Evolutionary conservation across 495 filamentous ascomycete species (phyloP), one percentile per base, ranked within the genome.

Genomic region (Penicillium pulvis): DNA sequence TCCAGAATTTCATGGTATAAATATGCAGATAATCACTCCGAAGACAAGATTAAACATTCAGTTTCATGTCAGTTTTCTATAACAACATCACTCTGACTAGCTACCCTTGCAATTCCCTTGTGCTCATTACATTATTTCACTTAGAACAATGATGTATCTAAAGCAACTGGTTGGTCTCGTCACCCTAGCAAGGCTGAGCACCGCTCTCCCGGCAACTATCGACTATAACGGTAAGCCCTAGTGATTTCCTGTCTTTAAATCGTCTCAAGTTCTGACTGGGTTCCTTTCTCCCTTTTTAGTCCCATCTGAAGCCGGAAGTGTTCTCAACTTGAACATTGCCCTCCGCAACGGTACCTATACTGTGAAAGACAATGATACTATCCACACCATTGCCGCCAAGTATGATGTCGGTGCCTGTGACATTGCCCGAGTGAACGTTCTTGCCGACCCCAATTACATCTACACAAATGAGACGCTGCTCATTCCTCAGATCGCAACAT

Each of bases 401-500:
- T 45, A 48, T 51, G 14, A 53, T 31, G 46, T 55, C 24, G 58
- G 58, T 8, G 55, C 53, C 7, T 65, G 62, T 23, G 62, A 65
- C 19, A 50, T 65, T 9, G 58, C 58, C 9, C 58, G 62, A 6
- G 28, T 52, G 9, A 65, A 65, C 33, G 55, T 47, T n/a, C 57
- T 65, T 31, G 44, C 53, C n/a, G 62, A 65, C 24, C 51, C 55
- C 14, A 53, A 56, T 10, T 52, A 55, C 42, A 45, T 61, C 12
- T 57, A 58, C 24, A 43, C 31, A 9, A 48, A 54, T 11, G 56
- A 56, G n/a, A 26, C 55, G 8, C 43, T 65, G 6, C 19, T 28
- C 51, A 61, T 61, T 19, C 63, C 63, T 5, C 35, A 36, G 0
- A 36, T 58, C 42, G 43, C 35, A 12, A 61, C 58, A 45, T 45